Percentiles rank a stretch among this genome's conserved stretches.
phyloP scores from a whole-genome alignment of 441 rosid species.

The Metrosideros polymorpha region DNA sequence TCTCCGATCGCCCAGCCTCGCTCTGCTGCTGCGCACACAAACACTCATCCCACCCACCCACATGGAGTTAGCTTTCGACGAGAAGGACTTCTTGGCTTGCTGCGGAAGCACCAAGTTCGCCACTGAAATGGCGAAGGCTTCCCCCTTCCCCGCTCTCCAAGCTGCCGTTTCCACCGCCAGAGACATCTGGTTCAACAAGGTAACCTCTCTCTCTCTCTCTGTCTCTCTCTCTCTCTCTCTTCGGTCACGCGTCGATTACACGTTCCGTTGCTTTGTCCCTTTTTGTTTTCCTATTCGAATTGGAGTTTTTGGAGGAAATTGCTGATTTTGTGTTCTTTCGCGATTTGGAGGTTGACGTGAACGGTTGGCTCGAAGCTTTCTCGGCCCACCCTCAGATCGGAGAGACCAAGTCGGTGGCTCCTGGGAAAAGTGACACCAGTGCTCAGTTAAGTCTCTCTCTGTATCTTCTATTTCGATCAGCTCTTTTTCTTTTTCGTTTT shows the following conservation, averaged over 20 bases:
- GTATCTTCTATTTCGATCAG: background rate
- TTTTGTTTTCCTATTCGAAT: background rate
- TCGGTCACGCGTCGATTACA: background rate
- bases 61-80: constrained; percentile 27
- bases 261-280: background rate
- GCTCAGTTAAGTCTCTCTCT: constrained; percentile 32
- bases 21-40: background rate
- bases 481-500: background rate
- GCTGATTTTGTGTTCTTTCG: background rate
- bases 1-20: background rate
- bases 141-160: constrained; percentile 41
- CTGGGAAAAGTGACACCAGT: constrained; percentile 13
- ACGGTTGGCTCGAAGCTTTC: constrained; percentile 82
- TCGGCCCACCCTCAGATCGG: constrained; percentile 85
- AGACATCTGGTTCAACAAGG: constrained; percentile 67
- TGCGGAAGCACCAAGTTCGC: constrained; percentile 73
- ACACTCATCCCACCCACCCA: background rate
- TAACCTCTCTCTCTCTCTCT: background rate
- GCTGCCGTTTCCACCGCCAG: constrained; percentile 42
- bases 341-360: constrained; percentile 38
- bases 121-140: constrained; percentile 35
- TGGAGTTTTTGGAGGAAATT: background rate
- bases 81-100: constrained; percentile 53
- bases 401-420: constrained; percentile 28
- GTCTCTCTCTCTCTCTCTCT: background rate